phyloP scores from a whole-genome alignment of 345 rosid genomes.

The Clarkia xantiana region DNA sequence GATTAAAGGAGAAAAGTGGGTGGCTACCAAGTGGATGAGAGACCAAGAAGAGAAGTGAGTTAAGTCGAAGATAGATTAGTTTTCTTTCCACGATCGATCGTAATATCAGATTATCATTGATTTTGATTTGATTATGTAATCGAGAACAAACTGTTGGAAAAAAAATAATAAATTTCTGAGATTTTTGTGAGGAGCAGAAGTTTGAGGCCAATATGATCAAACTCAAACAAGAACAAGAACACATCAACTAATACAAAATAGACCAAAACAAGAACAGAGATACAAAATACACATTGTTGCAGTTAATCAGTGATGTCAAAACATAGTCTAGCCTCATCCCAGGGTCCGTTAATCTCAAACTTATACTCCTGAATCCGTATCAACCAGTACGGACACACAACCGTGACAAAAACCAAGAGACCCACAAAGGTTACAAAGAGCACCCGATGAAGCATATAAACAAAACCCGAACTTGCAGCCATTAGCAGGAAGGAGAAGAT shows the following conservation, averaged over 20 bases:
- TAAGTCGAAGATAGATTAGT: too few relatives aligned
- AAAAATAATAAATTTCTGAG: too few relatives aligned
- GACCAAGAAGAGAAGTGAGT: background rate
- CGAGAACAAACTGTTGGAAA: too few relatives aligned
- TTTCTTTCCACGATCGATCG: too few relatives aligned
- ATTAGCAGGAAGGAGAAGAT: conserved; percentile 41
- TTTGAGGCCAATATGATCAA: too few relatives aligned
- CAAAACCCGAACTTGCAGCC: conserved; percentile 36
- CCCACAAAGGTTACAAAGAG: conserved; percentile 43
- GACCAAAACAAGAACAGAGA: too few relatives aligned
- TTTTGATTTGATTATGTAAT: too few relatives aligned
- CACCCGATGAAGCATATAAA: conserved; percentile 39
- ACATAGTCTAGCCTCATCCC: conserved; percentile 98
- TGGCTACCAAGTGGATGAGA: conserved; percentile 38
- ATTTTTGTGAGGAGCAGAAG: too few relatives aligned
- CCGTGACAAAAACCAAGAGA: conserved; percentile 49
- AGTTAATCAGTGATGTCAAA: conserved; percentile 36
- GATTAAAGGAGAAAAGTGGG: conserved; percentile 39
- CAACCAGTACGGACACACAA: conserved; percentile 85
- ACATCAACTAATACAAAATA: too few relatives aligned
- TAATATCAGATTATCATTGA: too few relatives aligned
- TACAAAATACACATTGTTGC: background rate
- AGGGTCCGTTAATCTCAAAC: conserved; percentile 95
- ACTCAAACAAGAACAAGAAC: too few relatives aligned
- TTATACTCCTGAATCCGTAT: conserved; percentile 79